Evolutionary conservation across 1,139 yeast genomes (phyloP), one percentile per base, ranked within the genome.

Genomic region (Yamadazyma siamensis): DNA sequence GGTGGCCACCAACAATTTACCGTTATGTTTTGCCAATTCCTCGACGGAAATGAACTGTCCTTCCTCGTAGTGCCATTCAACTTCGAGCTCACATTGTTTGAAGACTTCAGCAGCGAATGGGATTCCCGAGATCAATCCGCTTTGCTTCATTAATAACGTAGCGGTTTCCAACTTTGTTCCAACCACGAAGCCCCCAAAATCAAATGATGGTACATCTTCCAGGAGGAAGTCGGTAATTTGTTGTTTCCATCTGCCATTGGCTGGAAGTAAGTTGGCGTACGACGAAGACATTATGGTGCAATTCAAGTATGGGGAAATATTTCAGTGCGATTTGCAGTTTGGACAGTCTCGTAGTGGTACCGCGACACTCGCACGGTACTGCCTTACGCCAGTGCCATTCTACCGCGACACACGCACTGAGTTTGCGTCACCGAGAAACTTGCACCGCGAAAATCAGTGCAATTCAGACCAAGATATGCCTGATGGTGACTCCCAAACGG

Each of bases 161-260:
- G 94, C 96, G 2, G 78, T 68, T 51, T 85, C 85, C 7, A 46
- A 50, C 32, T 71, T 80, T 37, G 73, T 71, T 5, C 97, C 96
- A n/a, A 89, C 97, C 1, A 89, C 97, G 51, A 63, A 87, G 3
- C 95, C 97, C 22, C 97, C 97, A 46, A 80, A 84, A 55, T 89
- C 97, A 50, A 89, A 89, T 0, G 94, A 79, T 2, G 97, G 96
- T 4, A 84, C 94, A 50, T 89, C 97, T 50, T 89, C 97, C 4
- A 74, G 65, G 15, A 89, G 65, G 79, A 85, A 89, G 25, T 64
- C 70, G 10, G 88, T 77, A 40, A 89, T 77, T 40, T 80, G 81
- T 33, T 73, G 73, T 52, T 78, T 86, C 96, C 96, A 88, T 29
- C 62, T 61, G 4, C 95, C 91, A 39, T 72, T 77, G 13, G 70